phyloP scores from a whole-genome alignment of 192 early-diverging fungal species.

The Coemansia reversa region DNA sequence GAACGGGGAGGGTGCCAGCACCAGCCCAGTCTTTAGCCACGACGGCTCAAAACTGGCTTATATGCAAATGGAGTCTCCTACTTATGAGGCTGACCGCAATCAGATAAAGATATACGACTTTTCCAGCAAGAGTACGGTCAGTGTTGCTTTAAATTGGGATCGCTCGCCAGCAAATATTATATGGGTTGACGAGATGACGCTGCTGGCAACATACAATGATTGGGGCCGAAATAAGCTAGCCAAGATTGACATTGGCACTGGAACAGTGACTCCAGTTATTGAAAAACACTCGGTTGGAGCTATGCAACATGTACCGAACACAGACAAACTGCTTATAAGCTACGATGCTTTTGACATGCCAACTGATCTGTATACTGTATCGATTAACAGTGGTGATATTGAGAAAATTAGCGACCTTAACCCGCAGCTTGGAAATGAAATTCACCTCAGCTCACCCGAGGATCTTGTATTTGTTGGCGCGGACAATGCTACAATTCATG shows the following conservation, averaged over 20 bases:
- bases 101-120: constrained; percentile 62
- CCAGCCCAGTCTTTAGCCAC: constrained; percentile 62
- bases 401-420: constrained; percentile 51
- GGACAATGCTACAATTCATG: constrained; percentile 49
- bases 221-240: constrained; percentile 65
- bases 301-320: constrained; percentile 44
- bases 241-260: constrained; percentile 56
- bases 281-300: constrained; percentile 52
- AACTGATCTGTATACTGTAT: constrained; percentile 53
- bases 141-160: constrained; percentile 63
- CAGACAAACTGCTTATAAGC: constrained; percentile 49
- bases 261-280: constrained; percentile 52
- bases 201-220: constrained; percentile 68
- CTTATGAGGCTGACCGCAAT: constrained; percentile 80
- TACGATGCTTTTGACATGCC: constrained; percentile 58
- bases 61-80: constrained; percentile 68
- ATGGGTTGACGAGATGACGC: constrained; percentile 56
- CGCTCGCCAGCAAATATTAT: constrained; percentile 57
- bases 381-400: constrained; percentile 31
- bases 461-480: constrained; percentile 70
- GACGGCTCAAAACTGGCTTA: constrained; percentile 68
- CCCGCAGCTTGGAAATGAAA: constrained; percentile 25
- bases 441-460: constrained; percentile 57
- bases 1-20: constrained; percentile 59
- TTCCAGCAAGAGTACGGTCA: constrained; percentile 27